Conservation (phyloP, 768 basidiomycete species). For the Pisolithus sp. region DNA sequence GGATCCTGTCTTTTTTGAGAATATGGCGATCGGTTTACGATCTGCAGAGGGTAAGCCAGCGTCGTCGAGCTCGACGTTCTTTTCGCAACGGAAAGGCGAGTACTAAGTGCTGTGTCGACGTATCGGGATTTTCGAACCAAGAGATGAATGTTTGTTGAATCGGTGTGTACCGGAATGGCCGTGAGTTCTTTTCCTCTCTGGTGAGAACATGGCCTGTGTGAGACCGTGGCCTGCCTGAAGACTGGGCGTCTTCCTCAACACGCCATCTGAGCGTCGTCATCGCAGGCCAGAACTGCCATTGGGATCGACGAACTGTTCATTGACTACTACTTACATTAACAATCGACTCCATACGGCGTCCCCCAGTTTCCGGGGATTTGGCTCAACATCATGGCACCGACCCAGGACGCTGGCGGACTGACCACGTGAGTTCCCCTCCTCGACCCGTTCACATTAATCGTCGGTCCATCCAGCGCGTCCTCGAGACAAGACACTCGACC, state of each 20-base stretch:
- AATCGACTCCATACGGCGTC: not conserved
- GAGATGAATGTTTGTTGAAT: not conserved
- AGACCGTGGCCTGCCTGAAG: not conserved
- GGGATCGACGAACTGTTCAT: not conserved
- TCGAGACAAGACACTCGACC: too few species aligned
- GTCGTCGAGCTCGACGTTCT: not conserved
- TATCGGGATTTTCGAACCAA: not conserved
- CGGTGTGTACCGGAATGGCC: not conserved
- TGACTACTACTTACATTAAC: not conserved
- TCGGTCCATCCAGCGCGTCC: not conserved
- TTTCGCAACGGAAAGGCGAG: not conserved
- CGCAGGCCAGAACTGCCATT: too few species aligned
- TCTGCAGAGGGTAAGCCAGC: not conserved
- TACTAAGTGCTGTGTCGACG: not conserved
- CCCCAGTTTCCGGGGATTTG: conserved; percentile 1
- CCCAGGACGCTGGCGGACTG: not conserved
- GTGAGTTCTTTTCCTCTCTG: not conserved
- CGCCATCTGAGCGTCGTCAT: too few species aligned
- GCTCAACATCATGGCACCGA: not conserved
- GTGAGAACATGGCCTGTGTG: not conserved
- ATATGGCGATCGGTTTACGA: not conserved
- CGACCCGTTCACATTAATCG: not conserved
- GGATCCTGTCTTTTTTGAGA: not conserved
- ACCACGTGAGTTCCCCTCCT: not conserved
- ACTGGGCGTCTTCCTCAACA: not conserved